phyloP scores from a whole-genome alignment of 495 filamentous ascomycete species.

The Mytilinidion resinicola region DNA sequence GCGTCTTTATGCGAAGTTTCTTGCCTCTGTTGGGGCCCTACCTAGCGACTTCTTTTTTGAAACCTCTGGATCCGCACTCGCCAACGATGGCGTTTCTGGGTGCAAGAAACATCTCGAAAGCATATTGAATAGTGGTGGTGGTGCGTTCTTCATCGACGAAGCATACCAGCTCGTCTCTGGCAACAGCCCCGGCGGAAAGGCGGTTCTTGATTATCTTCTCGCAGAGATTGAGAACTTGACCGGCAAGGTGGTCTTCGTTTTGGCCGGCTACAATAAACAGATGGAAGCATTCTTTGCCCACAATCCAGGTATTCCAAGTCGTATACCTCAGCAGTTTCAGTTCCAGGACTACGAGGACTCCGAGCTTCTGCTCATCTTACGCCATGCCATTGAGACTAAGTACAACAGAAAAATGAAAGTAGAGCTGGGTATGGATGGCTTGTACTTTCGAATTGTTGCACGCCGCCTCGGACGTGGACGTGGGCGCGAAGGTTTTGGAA shows the following conservation, averaged over 20 bases:
- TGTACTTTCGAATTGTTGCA: slow-evolving; percentile 60
- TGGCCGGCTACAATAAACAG: slow-evolving; percentile 68
- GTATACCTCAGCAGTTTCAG: slow-evolving; percentile 58
- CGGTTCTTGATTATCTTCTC: slow-evolving; percentile 68
- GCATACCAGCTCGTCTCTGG: slow-evolving; percentile 59
- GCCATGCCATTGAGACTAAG: slow-evolving; percentile 42
- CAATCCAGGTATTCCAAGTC: slow-evolving; percentile 67
- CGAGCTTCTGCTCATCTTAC: slow-evolving; percentile 55
- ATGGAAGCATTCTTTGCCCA: slow-evolving; percentile 80
- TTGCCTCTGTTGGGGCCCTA: slow-evolving; percentile 52
- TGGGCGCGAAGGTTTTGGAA: slow-evolving; percentile 64
- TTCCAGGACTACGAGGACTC: slow-evolving; percentile 66
- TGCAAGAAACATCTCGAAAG: slow-evolving; percentile 55
- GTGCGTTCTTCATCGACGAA: slow-evolving; percentile 67
- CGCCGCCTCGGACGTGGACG: slow-evolving; percentile 56
- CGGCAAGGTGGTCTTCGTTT: slow-evolving; percentile 69
- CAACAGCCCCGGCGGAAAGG: slow-evolving; percentile 44
- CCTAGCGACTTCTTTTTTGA: slow-evolving; percentile 50
- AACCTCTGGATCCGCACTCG: slow-evolving; percentile 62
- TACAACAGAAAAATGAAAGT: slow-evolving; percentile 51
- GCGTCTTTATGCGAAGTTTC: slow-evolving; percentile 64
- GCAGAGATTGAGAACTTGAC: slow-evolving; percentile 68
- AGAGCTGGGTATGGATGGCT: slow-evolving; percentile 53
- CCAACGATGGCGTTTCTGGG: slow-evolving; percentile 53
- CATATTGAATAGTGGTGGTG: slow-evolving; percentile 52